These are phyloP conservation scores for Litsea cubeba DNA, from an alignment of 164 flowering plant genomes.

Conservation along the genomic window DNA sequence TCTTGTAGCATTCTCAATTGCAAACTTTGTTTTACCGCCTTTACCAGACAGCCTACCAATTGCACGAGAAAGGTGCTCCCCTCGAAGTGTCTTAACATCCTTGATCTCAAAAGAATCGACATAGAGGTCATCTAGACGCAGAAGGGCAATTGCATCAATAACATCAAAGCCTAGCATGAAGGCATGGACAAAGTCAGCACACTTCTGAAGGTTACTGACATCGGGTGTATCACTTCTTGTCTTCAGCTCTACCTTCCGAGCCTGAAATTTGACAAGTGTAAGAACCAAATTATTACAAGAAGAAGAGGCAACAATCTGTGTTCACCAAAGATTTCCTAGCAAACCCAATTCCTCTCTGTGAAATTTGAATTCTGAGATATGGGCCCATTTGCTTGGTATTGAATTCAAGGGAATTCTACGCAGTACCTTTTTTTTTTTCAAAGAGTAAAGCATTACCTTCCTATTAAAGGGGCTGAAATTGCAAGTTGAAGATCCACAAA, in stretches of 20 bases:
- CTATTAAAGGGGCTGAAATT: too few relatives aligned
- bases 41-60: conserved; percentile 36
- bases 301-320: background rate
- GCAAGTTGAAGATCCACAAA: too few relatives aligned
- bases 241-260: conserved; percentile 31
- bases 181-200: conserved; percentile 35
- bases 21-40: conserved; percentile 36
- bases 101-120: conserved; percentile 37
- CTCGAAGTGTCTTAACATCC: conserved; percentile 34
- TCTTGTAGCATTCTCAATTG: conserved; percentile 32
- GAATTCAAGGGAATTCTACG: too few relatives aligned
- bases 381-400: background rate
- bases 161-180: conserved; percentile 38
- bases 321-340: background rate
- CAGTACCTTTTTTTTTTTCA: too few relatives aligned
- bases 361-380: background rate
- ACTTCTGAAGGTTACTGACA: conserved; percentile 28
- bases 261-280: conserved; percentile 9
- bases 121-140: conserved; percentile 32
- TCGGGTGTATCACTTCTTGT: conserved; percentile 33
- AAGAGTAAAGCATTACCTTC: too few relatives aligned
- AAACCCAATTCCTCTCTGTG: background rate
- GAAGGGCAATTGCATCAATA: conserved; percentile 26
- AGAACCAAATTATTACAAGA: background rate
- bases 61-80: conserved; percentile 38